Base-by-base conservation (phyloP, 208 protist species). In the Leishmania turanica region DNA sequence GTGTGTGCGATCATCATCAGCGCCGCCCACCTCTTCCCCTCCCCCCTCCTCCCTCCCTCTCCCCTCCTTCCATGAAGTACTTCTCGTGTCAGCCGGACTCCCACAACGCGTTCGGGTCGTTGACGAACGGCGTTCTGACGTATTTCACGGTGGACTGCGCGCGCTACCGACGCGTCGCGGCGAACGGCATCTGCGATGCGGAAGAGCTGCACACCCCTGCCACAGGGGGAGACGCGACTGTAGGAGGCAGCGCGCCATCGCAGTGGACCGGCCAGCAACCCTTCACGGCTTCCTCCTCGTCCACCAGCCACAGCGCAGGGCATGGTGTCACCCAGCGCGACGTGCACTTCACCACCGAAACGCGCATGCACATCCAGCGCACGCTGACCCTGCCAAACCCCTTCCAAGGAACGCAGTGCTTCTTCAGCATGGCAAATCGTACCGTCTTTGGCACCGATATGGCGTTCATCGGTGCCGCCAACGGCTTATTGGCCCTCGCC, bases 81-180 rank as follows among this genome's bases (percentile, higher is more conserved):
- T 94, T 97, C 66, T 87, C 85, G 4, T 96, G 94, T 62, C 92
- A 95, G 72, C 92, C 92, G 1, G 94, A 97, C 77, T 89, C 89
- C 9, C 92, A 97, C 82, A 97, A 96, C 78, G 91, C 81, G n/a
- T 97, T 97, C 77, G 91, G 86, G 34, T 87, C 92, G 37, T 86
- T 96, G 9, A 91, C 85, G 40, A 91, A 92, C 58, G 86, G 88
- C 60, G 91, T 88, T 3, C 85, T 96, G 45, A 92, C 84, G 34
- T 96, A 96, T 81, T 96, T 96, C 73, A 88, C 86, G 6, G 89
- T 93, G 45, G 86, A 94, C 74, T 86, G 80, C 64, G 75, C 86
- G 5, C 82, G 81, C 53, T 87, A 88, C 31, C 42, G 49, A 58
- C 58, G 47, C 79, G 45, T 78, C 53, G 17, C 27, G 37, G 31